phyloP scores from a whole-genome alignment of 2,329 filamentous ascomycete species.

The Sarocladiaceae sp. region DNA sequence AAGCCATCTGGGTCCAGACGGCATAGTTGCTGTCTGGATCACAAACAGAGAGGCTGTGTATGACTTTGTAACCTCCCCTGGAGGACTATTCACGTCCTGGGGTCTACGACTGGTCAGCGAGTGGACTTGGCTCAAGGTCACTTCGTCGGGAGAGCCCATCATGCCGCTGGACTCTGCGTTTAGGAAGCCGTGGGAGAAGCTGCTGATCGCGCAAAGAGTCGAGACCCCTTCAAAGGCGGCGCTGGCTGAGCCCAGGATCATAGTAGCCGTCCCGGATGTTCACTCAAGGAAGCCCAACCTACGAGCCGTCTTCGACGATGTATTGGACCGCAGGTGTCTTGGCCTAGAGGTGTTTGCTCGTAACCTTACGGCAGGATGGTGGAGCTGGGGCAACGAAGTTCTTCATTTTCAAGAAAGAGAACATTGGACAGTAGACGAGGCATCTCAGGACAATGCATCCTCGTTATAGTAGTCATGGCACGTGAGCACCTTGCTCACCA shows the following conservation, averaged over 20 bases:
- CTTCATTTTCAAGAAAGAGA: conserved; percentile 59
- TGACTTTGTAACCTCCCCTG: conserved; percentile 43
- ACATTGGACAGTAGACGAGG: conserved; percentile 34
- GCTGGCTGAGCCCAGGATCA: conserved; percentile 40
- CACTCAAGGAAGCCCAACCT: conserved; percentile 76
- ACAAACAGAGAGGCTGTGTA: conserved; percentile 63
- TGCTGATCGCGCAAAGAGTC: conserved; percentile 53
- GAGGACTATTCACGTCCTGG: conserved; percentile 60
- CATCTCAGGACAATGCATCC: neutral
- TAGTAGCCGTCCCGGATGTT: conserved; percentile 66
- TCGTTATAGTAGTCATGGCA: conserved; percentile 3
- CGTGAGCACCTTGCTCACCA: conserved; percentile 1
- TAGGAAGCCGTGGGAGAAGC: conserved; percentile 71
- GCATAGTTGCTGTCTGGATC: conserved; percentile 67
- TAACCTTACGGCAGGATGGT: conserved; percentile 69
- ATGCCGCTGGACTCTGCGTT: conserved; percentile 52
- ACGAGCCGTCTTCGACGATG: conserved; percentile 49
- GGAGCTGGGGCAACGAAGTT: conserved; percentile 70
- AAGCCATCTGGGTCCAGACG: conserved; percentile 43
- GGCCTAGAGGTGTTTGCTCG: conserved; percentile 74
- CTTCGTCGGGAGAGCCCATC: conserved; percentile 57
- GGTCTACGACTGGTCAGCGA: conserved; percentile 59
- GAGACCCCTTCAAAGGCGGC: conserved; percentile 20
- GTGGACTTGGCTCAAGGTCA: conserved; percentile 77
- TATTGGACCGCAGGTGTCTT: conserved; percentile 44